Evolutionary conservation across 495 filamentous ascomycete species (phyloP).

Genomic region (Aspergillus leporis): DNA sequence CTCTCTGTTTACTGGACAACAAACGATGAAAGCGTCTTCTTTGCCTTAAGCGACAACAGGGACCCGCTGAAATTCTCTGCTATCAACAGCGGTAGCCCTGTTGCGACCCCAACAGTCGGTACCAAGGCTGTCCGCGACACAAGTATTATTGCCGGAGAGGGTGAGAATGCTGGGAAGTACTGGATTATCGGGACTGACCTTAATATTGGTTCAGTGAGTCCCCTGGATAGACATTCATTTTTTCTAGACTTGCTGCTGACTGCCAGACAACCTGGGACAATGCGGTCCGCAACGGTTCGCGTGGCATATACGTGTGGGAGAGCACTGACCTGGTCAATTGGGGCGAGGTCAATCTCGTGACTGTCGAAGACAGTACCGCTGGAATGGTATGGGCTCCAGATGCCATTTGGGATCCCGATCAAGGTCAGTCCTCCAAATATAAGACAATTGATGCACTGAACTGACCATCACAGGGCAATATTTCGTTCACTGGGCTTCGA

Average conservation of each 20-base stretch:
- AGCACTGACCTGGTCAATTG: slow-evolving; percentile 19
- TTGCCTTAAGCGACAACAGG: slow-evolving; percentile 18
- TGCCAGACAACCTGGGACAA: slow-evolving; percentile 17
- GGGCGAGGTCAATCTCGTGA: slow-evolving; percentile 15
- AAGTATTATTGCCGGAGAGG: slow-evolving; percentile 11
- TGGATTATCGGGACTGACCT: slow-evolving; percentile 23
- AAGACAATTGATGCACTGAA: not conserved
- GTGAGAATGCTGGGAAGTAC: slow-evolving; percentile 17
- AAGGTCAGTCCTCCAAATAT: slow-evolving; percentile 3
- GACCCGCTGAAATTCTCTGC: slow-evolving; percentile 9
- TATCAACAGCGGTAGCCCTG: slow-evolving; percentile 10
- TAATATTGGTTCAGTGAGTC: slow-evolving; percentile 16
- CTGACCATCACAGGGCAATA: slow-evolving; percentile 12
- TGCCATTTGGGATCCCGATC: slow-evolving; percentile 19
- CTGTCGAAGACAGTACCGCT: slow-evolving; percentile 18
- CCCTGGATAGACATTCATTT: not conserved
- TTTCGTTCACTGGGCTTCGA: slow-evolving; percentile 22
- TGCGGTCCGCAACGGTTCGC: slow-evolving; percentile 16
- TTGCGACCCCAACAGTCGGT: slow-evolving; percentile 17
- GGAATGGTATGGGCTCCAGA: slow-evolving; percentile 23
- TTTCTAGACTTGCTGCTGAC: not conserved
- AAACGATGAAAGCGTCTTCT: slow-evolving; percentile 21
- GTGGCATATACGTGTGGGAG: slow-evolving; percentile 20
- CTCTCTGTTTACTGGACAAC: slow-evolving; percentile 21
- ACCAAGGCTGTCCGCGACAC: slow-evolving; percentile 19